Base-by-base conservation (phyloP, 1,284 basidiomycete genomes). In the Ceratobasidium sp. region DNA sequence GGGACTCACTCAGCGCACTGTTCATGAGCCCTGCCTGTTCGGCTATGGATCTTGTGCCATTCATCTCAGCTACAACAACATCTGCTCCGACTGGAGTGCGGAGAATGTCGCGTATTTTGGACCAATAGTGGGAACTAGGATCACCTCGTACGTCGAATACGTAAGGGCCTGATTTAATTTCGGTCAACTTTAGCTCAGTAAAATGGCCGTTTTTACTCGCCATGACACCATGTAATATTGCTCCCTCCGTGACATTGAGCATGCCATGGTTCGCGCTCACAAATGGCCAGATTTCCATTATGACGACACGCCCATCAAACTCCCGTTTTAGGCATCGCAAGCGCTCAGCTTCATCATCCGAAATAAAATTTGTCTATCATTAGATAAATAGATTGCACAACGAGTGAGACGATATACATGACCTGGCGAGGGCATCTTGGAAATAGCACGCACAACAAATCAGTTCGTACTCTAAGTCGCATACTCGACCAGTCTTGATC, bases 41-140 rank as follows among this genome's bases (percentile, higher is more conserved):
- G 47, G 87, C 82, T 69, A 99, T 91, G 0, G 94, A 96, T 3
- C 96, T 97, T 7, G 96, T 98, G 6, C 94, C 88, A 53, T 97
- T 96, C 22, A 98, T 97, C 0, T 91, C 89, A 1, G 95, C 94
- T n/a, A 98, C 92, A 60, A 98, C 88, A n/a, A 99, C 95, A 72
- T 98, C 93, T 25, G 91, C 95, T 6, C 94, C 93, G 22, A 98
- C 83, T 73, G 86, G 91, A 70, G 92, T 85, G 65, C 91, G 85
- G 15, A 99, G 82, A 7, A 97, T 87, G 50, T 86, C 87, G 47
- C 98, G 83, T 5, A 98, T 88, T 69, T 93, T 91, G 0, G 90
- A 88, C 96, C 96, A 99, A 77, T 99, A 99, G 73, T 98, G 95
- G 76, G 95, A 87, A 71, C 94, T 85, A 75, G 95, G 80, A 75